Base-by-base conservation (phyloP, 2,329 filamentous ascomycete species). In the Ceratocystis diversiconidia region DNA sequence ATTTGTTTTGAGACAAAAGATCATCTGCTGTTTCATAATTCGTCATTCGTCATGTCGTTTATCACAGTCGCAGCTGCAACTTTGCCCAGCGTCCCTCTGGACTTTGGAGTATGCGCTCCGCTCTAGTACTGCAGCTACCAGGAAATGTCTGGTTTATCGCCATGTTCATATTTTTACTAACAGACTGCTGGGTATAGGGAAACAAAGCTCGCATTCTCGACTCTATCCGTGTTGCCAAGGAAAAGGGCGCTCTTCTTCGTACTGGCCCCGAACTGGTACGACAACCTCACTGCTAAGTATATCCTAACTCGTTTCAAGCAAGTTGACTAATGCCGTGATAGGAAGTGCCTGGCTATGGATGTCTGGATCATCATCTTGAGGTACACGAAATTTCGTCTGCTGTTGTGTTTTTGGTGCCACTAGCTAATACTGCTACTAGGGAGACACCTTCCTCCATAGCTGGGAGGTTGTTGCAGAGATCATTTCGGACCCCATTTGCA, bases 201-300 rank as follows among this genome's bases (percentile, higher is more conserved):
- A 89, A 89, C 71, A 73, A 78, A 1, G 77, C 80, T 61, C 78
- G 86, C 19, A 88, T 89, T 69, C 79, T 85, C 19, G 78, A 86
- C 72, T 84, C 81, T 65, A 85, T 88, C 69, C 76, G 74, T 44
- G 69, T 75, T 30, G 84, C 86, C 19, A 88, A 88, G 73, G 76
- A 75, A 60, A 77, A 78, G 2, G 82, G 84, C 30, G 85, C 85
- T n/a, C 81, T 78, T 8, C 73, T 88, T n/a, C 79, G 85, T 63
- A 79, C 82, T 1, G 82, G 83, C 2, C 83, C 80, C 1, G 83
- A 78, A 61, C 64, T 69, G 15, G 65, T 64, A 61, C 22, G 65
- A 30, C 10, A 25, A n/a, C 22, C 19, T 17, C 15, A n/a, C 19
- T 12, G 1, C 57, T 48, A 25, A 22, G 48, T 43, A 48, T 30